Base-by-base conservation (phyloP, 176 grass and related monocot species). In the Cenchrus fungigraminus region DNA sequence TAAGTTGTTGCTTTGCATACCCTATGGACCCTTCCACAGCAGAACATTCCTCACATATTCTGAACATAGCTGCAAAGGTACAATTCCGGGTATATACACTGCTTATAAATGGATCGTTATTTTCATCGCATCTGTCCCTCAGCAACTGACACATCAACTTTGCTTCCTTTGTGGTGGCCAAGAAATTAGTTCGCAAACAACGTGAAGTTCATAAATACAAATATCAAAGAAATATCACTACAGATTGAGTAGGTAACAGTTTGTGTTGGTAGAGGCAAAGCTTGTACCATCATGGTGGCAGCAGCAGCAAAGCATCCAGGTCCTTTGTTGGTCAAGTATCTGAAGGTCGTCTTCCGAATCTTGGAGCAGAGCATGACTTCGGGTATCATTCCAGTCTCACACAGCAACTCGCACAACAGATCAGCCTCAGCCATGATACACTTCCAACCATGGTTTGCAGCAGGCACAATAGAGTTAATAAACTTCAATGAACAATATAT, bases 211-310 rank as follows among this genome's bases (percentile, higher is more conserved):
- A 53, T 53, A 69, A 19, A 69, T 44, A 69, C 3, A 69, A 1
- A 69, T 12, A 63, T 11, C 60, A 63, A 63, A 63, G 22, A 44
- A 44, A 44, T 45, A 44, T 5, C 8, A 63, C 60, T 28, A 63
- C 40, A 69, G 66, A 20, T 69, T 20, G 44, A 69, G 8, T 69
- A 10, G 34, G 66, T 68, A 17, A 16, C 34, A 68, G 16, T 68
- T 4, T 3, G 11, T 9, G 11, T 9, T 44, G 66, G 14, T 32
- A 43, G 3, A 68, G 66, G 16, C 66, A 69, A 42, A 69, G 65
- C 32, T 67, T 69, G 66, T 69, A 69, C 66, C 66, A 69, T 69
- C 66, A 69, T 69, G 37, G 40, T 44, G 15, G 66, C 17, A n/a
- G 42, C 40, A 45, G 67, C 67, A 12, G 17, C 67, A 70, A n/a